phyloP scores from a whole-genome alignment of 306 rosid genomes.

The Boehmeria nivea region DNA sequence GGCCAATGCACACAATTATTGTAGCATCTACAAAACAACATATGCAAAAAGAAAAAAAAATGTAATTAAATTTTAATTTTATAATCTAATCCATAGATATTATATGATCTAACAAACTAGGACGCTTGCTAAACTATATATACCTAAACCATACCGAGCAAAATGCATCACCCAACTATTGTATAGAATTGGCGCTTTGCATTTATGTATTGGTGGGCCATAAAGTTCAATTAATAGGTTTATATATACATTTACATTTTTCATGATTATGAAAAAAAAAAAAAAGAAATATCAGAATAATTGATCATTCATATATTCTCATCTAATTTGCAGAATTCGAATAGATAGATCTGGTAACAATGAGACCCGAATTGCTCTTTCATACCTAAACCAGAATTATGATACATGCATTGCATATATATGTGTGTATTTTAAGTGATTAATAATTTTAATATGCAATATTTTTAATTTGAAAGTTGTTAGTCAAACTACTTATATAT shows the following conservation, averaged over 20 bases:
- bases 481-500: too few species aligned
- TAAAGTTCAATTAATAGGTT: slow-evolving; percentile 18
- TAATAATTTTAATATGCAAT: too few species aligned
- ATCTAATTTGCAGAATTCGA: too few species aligned
- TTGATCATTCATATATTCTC: too few species aligned
- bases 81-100: slow-evolving; percentile 8
- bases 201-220: slow-evolving; percentile 25
- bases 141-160: slow-evolving; percentile 38
- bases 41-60: too few species aligned
- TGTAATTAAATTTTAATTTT: neutral
- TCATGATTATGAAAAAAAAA: neutral
- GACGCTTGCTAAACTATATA: slow-evolving; percentile 24
- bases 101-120: slow-evolving; percentile 14
- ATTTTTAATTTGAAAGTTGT: too few species aligned
- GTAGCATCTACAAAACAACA: neutral
- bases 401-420: too few species aligned
- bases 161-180: slow-evolving; percentile 15
- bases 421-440: too few species aligned
- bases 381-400: too few species aligned
- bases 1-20: neutral
- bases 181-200: slow-evolving; percentile 17
- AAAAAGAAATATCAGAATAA: neutral
- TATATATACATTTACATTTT: neutral
- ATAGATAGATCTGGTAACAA: too few species aligned
- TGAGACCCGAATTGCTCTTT: too few species aligned